Base-by-base conservation (phyloP, 768 basidiomycete genomes). In the Termitomyces sp. region DNA sequence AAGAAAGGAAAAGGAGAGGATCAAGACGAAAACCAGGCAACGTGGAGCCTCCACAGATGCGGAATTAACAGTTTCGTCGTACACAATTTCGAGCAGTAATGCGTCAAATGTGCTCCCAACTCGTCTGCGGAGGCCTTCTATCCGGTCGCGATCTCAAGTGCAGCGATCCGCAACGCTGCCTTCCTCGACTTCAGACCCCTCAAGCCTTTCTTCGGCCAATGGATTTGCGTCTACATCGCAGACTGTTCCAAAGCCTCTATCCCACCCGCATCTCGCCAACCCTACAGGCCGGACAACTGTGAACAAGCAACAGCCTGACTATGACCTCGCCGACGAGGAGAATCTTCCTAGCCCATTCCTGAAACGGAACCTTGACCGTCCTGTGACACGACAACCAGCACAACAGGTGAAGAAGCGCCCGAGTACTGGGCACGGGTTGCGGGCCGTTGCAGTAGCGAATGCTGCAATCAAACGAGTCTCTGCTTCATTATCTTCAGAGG, bases 281-380 rank as follows among this genome's bases (percentile, higher is more conserved):
- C 59, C 65, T 2, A 42, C 60, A 4, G 57, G 62, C 16, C 59
- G 63, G 13, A 55, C 64, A 0, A 63, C 73, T 10, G 56, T 68
- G 24, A 64, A 71, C 1, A 65, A 64, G 29, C 64, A 65, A n/a
- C 64, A 58, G 24, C 55, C 83, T 4, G 72, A 79, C 57, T 93
- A 91, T 63, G 85, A 92, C 67, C 63, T 87, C 10, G 76, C 76
- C 0, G 90, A 93, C 66, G 91, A 91, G 67, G 90, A 91, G 68
- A 92, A 92, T 68, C 77, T 93, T 0, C 92, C 91, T 0, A 90
- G 88, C 66, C 92, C 91, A 5, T 93, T 93, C 71, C 67, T 93
- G 43, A 88, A 87, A 66, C 76, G 81, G 12, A 61, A 58, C 10
- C 44, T 63, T 24, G 50, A 70, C 59, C 5, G 83, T 36, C 56